These are phyloP conservation scores for Lodderomyces margitis DNA, from an alignment of 1,139 yeast genomes.

Conservation along the genomic window DNA sequence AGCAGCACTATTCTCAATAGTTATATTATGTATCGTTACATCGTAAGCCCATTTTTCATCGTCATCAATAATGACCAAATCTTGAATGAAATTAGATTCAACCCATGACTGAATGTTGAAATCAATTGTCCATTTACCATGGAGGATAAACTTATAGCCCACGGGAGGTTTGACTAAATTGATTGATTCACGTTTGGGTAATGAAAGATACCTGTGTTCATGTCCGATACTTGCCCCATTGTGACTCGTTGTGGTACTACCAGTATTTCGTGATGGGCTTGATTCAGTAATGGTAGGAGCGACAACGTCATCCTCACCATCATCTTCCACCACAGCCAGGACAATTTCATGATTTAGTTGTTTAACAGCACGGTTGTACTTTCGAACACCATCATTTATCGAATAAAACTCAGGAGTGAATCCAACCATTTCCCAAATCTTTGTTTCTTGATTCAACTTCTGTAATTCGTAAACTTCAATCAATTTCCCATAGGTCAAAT, in stretches of 20 bases:
- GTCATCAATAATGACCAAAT: constrained; percentile 56
- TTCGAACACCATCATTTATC: constrained; percentile 30
- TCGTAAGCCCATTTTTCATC: constrained; percentile 84
- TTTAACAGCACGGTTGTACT: constrained; percentile 12
- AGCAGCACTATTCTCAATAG: constrained; percentile 11
- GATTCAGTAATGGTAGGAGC: constrained; percentile 4
- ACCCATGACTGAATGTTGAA: constrained; percentile 62
- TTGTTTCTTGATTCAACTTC: constrained; percentile 43
- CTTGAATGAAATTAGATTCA: constrained; percentile 43
- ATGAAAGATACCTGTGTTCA: constrained; percentile 11
- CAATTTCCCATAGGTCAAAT: background rate
- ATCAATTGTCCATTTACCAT: constrained; percentile 57
- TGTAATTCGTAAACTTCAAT: constrained; percentile 77
- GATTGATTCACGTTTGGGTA: constrained; percentile 19
- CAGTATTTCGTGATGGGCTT: background rate
- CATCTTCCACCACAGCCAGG: constrained; percentile 15
- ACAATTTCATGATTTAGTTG: constrained; percentile 2
- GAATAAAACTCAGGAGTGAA: constrained; percentile 57
- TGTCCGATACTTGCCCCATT: constrained; percentile 4
- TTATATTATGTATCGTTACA: constrained; percentile 7
- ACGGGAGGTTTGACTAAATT: constrained; percentile 51
- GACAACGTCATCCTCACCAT: constrained; percentile 16
- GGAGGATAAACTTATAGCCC: constrained; percentile 51
- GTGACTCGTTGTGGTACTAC: background rate
- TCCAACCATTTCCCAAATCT: constrained; percentile 62